Conservation (phyloP, 2,329 filamentous ascomycete species). For the Paecilomyces formosus region DNA sequence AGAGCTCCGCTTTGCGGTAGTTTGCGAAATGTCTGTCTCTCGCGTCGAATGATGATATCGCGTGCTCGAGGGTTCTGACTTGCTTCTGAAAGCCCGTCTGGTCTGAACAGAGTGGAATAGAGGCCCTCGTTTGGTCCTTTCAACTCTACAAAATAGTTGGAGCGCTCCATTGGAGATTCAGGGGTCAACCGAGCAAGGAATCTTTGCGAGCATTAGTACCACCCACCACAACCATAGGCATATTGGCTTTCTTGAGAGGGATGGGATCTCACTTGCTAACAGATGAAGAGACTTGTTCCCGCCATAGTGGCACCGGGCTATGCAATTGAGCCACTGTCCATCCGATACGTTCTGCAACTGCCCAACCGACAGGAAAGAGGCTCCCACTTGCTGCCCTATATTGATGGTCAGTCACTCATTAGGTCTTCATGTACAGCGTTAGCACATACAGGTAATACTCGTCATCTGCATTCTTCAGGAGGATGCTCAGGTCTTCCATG, state of each 20-base stretch:
- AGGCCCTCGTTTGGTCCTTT: constrained; percentile 28
- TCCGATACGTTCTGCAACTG: constrained; percentile 42
- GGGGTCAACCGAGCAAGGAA: constrained; percentile 41
- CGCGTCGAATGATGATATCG: constrained; percentile 41
- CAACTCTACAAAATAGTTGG: constrained; percentile 45
- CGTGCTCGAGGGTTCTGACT: constrained; percentile 26
- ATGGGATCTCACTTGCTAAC: constrained; percentile 39
- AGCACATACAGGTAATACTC: constrained; percentile 40
- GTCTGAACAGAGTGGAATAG: constrained; percentile 39
- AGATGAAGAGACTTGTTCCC: constrained; percentile 36
- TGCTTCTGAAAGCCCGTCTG: constrained; percentile 31
- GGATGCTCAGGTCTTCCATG: constrained; percentile 47
- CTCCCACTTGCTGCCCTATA: constrained; percentile 44
- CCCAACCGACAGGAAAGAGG: constrained; percentile 48
- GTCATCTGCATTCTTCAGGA: constrained; percentile 38
- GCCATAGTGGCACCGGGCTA: constrained; percentile 42
- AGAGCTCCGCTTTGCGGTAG: constrained; percentile 39
- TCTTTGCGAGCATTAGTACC: constrained; percentile 16
- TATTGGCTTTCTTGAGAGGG: background rate
- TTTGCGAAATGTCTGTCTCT: constrained; percentile 44
- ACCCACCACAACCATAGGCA: background rate
- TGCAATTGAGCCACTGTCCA: constrained; percentile 43
- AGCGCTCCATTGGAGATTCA: constrained; percentile 40
- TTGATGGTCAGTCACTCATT: background rate
- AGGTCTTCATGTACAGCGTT: background rate